Percentiles rank a stretch among this genome's conserved stretches.
Conservation (phyloP, 2,329 filamentous ascomycete genomes). For the Cercospora brassicicola region DNA sequence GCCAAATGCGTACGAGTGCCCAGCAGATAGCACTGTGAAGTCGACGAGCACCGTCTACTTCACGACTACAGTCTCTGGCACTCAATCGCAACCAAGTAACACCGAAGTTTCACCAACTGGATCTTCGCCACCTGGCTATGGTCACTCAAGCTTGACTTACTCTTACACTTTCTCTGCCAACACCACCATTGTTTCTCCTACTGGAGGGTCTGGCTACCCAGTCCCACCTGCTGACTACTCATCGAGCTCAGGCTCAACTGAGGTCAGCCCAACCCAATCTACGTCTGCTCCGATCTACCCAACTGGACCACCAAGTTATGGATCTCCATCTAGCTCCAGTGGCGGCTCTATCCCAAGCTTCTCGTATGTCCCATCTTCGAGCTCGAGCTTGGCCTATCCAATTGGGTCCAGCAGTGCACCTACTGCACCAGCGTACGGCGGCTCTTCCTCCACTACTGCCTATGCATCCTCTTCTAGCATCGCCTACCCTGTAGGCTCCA, state of each 20-base stretch:
- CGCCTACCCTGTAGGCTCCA: constrained; percentile 1
- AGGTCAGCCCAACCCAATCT: constrained; percentile 18
- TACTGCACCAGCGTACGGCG: neutral
- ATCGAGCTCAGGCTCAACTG: constrained; percentile 3
- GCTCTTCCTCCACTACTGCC: neutral
- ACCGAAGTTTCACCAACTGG: constrained; percentile 11
- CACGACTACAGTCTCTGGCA: constrained; percentile 47
- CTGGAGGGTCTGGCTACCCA: constrained; percentile 13
- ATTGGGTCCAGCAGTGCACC: constrained; percentile 3
- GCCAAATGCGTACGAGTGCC: constrained; percentile 43
- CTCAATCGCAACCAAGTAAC: constrained; percentile 15
- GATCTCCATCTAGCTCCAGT: constrained; percentile 6
- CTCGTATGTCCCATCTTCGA: constrained; percentile 5
- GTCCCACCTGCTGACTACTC: constrained; percentile 4
- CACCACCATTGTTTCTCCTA: constrained; percentile 5
- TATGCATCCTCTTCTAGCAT: constrained; percentile 4
- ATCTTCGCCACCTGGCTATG: neutral
- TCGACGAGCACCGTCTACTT: constrained; percentile 43
- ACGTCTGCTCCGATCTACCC: constrained; percentile 6
- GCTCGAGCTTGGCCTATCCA: constrained; percentile 9
- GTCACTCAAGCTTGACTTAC: neutral
- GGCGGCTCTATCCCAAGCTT: constrained; percentile 10
- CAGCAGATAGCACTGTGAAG: constrained; percentile 37
- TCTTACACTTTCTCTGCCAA: constrained; percentile 14
- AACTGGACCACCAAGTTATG: constrained; percentile 11